Evolutionary conservation across 129 eudicot species (phyloP), one percentile per base, ranked within the genome.

Genomic region (Deinandra increscens): DNA sequence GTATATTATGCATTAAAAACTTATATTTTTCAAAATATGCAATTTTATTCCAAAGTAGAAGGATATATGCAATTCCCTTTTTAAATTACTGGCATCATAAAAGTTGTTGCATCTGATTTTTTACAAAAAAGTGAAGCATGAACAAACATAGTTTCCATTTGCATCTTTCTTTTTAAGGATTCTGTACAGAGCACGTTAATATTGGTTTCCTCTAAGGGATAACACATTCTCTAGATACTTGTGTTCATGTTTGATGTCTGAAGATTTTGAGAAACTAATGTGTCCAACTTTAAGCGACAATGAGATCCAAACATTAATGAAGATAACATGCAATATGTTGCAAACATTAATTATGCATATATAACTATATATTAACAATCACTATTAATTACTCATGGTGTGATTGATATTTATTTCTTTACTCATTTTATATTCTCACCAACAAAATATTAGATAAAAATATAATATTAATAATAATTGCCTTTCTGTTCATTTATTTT

Each of bases 321-420:
- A 44, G 31, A 66, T 75, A 67, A 75, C 80, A 58, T 75, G 69
- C 69, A 75, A n/a, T n/a, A n/a, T n/a, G n/a, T n/a, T 67, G 68
- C 73, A 75, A 75, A 67, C 68, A 75, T 53, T 53, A 48, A 53
- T 66, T 15, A 22, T 50, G 44, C 45, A 29, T n/a, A n/a, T n/a
- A n/a, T n/a, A 55, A 38, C 17, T 59, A 33, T 73, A 33, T 49
- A 55, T 13, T 19, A 23, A 7, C 5, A 61, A 74, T 17, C 10
- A 39, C 15, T 7, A 11, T 67, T 67, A 75, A 66, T 67, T 75
- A 75, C 67, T 67, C 79, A 67, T 75, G 41, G 29, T 34, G 39
- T 75, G 65, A 56, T 14, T 42, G 44, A 74, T 42, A 56, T 22
- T 55, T 42, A 75, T 31, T 19, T 17, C 56, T 42, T 19, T 9